These are phyloP conservation scores for Phellinidium pouzarii DNA, from an alignment of 1,284 basidiomycete species.

Conservation along the genomic window DNA sequence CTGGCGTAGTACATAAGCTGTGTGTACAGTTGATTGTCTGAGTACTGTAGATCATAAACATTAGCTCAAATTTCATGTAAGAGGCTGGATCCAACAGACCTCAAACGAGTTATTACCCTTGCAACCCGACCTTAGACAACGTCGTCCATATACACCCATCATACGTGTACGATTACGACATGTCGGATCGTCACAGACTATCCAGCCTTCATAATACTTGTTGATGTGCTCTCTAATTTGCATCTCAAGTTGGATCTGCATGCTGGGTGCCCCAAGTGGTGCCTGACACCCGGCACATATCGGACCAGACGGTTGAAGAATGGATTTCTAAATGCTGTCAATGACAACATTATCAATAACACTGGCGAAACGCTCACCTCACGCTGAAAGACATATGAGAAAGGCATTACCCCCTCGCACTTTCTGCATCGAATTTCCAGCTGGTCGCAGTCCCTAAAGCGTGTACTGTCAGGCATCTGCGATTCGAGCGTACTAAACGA, in stretches of 20 bases:
- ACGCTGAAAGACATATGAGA: conserved; percentile 60
- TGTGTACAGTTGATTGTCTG: conserved; percentile 78
- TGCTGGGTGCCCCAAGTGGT: conserved; percentile 47
- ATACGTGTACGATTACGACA: conserved; percentile 82
- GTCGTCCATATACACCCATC: conserved; percentile 86
- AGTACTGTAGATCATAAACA: conserved; percentile 49
- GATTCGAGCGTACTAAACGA: conserved; percentile 84
- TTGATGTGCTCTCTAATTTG: conserved; percentile 76
- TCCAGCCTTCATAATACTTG: conserved; percentile 88
- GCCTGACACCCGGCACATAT: conserved; percentile 59
- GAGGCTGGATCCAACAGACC: conserved; percentile 37
- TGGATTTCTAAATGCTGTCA: conserved; percentile 34
- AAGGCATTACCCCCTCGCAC: conserved; percentile 60
- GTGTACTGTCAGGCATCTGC: conserved; percentile 81
- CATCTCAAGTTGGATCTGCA: conserved; percentile 81
- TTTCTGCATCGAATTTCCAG: conserved; percentile 70
- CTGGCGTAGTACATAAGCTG: conserved; percentile 79
- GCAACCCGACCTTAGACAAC: conserved; percentile 69
- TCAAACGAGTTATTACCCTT: conserved; percentile 67
- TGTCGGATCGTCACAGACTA: conserved; percentile 79
- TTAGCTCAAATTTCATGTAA: neutral
- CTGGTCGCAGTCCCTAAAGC: conserved; percentile 71
- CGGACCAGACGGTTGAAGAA: conserved; percentile 43
- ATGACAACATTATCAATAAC: neutral
- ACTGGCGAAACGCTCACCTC: conserved; percentile 37